phyloP scores from a whole-genome alignment of 176 grass and related monocot genomes.

The maize (Zea mays) region Zm-B73-REFERENCE-NAM-5.0 NC_050097.1:242642501-242643000 shows the following conservation, averaged over 20 bases:
- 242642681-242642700: neutral
- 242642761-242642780: neutral
- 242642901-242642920: too few species aligned
- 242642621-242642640: neutral
- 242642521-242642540: conserved; percentile 90
- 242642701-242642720: neutral
- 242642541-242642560: conserved; percentile 29
- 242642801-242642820: neutral
- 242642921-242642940: too few species aligned
- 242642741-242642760: neutral
- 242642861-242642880: neutral
- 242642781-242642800: neutral
- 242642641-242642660: neutral
- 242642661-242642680: neutral
- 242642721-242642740: too few species aligned
- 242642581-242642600: neutral
- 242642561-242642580: conserved; percentile 27
- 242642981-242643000: neutral
- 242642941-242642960: neutral
- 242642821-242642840: neutral
- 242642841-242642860: neutral
- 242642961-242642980: neutral
- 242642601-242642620: conserved; percentile 11
- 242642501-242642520: conserved; percentile 92
- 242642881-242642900: too few species aligned